phyloP scores from a whole-genome alignment of 257 asterid genomes.

The Asclepias syriaca region DNA sequence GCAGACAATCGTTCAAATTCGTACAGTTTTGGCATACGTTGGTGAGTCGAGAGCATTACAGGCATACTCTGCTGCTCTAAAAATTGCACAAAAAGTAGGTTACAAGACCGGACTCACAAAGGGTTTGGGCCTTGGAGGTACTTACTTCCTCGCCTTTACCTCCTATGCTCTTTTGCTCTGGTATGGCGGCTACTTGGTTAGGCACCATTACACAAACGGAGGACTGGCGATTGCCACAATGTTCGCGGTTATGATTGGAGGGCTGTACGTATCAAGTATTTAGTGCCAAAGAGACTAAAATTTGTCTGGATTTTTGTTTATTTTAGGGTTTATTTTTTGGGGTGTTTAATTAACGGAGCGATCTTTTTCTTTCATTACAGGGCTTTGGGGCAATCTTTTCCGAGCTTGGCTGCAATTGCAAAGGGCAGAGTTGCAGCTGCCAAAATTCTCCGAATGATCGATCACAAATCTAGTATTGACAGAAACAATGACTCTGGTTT shows the following conservation, averaged over 20 bases:
- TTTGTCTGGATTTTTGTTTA: not conserved
- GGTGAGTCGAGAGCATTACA: constrained; percentile 88
- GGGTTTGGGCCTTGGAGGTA: constrained; percentile 83
- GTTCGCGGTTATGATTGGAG: constrained; percentile 98
- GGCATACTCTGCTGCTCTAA: constrained; percentile 64
- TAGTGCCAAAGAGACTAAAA: not conserved
- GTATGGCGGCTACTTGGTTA: constrained; percentile 89
- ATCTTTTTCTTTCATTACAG: constrained; percentile 26
- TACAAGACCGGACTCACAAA: constrained; percentile 74
- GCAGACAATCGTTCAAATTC: constrained; percentile 77
- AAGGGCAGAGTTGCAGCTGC: constrained; percentile 92
- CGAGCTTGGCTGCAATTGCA: constrained; percentile 89
- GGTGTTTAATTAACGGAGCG: not conserved
- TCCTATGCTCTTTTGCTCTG: constrained; percentile 85
- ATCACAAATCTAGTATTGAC: constrained; percentile 63
- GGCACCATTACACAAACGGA: constrained; percentile 83
- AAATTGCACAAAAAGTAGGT: constrained; percentile 58
- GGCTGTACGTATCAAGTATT: constrained; percentile 52
- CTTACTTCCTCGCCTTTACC: constrained; percentile 80
- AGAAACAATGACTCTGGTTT: constrained; percentile 49
- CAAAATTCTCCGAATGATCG: constrained; percentile 68
- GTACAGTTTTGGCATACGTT: constrained; percentile 74
- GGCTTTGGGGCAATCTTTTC: constrained; percentile 84
- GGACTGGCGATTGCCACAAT: constrained; percentile 90
- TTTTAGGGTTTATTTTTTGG: too few relatives aligned